Evolutionary conservation across 306 rosid genomes (phyloP), one percentile per base, ranked within the genome.

Genomic region (Corylus avellana): DNA sequence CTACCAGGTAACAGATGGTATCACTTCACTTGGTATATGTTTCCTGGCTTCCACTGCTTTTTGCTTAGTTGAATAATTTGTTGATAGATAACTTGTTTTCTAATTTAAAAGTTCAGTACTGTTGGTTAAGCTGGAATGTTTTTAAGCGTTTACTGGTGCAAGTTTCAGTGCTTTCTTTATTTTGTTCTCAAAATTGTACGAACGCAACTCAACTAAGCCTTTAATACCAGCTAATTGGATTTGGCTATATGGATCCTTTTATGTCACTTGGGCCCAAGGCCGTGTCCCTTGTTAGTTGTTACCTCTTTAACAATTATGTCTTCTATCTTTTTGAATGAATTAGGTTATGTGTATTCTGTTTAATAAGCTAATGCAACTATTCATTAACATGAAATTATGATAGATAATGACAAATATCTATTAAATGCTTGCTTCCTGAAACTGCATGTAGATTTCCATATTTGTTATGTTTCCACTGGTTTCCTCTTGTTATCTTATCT

Each of bases 1-100:
- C 39, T 96, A 96, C 87, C 99, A 96, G 99, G 99, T 96, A 89
- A 78, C 46, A 63, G 51, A 77, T 81, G 22, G 54, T 64, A 57
- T 44, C 66, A 67, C 4, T 80, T 73, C n/a, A n/a, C n/a, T n/a
- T n/a, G 49, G 62, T 61, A 57, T 77, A 49, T 73, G 66, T 72
- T 17, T 63, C 56, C 61, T 59, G 61, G 29, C 54, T 75, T 77
- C 58, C 73, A 35, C 68, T 18, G 62, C 62, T 56, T n/a, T 18
- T 56, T 2, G 32, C 37, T 59, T 22, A 11, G 20, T 25, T 9
- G 58, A 25, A 59, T 8, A 3, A 4, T 11, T 1, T 25, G 25
- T 37, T 63, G 70, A 29, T 63, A 29, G 68, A 12, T 4, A 16
- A 37, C 72, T 67, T 67, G 51, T 9, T 18, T 39, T 18, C 27